These are phyloP conservation scores for Leccinum arenicola DNA, from an alignment of 768 basidiomycete genomes.

Conservation along the genomic window DNA sequence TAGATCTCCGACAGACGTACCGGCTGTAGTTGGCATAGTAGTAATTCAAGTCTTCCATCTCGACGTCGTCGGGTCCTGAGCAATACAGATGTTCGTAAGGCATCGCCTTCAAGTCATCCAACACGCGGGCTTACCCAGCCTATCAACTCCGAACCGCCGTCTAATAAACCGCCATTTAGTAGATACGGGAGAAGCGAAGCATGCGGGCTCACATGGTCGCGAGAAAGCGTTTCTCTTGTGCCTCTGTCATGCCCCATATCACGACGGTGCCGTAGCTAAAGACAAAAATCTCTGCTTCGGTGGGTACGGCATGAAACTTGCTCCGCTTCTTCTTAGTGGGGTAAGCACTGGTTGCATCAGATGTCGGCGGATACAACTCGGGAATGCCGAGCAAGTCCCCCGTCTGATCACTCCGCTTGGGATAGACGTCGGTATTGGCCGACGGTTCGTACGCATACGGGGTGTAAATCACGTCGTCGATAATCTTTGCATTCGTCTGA, in stretches of 20 bases:
- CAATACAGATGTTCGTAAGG: slow-evolving; percentile 2
- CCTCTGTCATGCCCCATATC: slow-evolving; percentile 96
- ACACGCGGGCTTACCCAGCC: slow-evolving; percentile 51
- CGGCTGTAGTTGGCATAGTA: slow-evolving; percentile 97
- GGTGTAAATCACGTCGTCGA: slow-evolving; percentile 94
- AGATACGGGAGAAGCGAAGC: background rate
- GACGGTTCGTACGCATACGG: slow-evolving; percentile 77
- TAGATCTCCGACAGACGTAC: slow-evolving; percentile 38
- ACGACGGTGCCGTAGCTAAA: slow-evolving; percentile 95
- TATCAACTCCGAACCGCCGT: slow-evolving; percentile 92
- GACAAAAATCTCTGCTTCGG: slow-evolving; percentile 85
- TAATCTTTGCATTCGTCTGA: slow-evolving; percentile 80
- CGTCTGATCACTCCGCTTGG: slow-evolving; percentile 36
- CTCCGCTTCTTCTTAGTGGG: slow-evolving; percentile 51
- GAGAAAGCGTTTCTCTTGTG: slow-evolving; percentile 86
- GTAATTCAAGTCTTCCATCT: slow-evolving; percentile 96
- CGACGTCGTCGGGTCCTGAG: slow-evolving; percentile 81
- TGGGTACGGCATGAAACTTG: slow-evolving; percentile 63
- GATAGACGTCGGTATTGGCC: slow-evolving; percentile 31
- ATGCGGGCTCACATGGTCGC: slow-evolving; percentile 74
- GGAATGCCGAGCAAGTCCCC: slow-evolving; percentile 80
- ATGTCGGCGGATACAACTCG: slow-evolving; percentile 42
- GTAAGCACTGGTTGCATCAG: slow-evolving; percentile 33
- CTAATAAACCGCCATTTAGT: slow-evolving; percentile 38
- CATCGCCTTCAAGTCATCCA: background rate